Base-by-base conservation (phyloP, 305 asterid species). In the Plantago coronopus region DNA sequence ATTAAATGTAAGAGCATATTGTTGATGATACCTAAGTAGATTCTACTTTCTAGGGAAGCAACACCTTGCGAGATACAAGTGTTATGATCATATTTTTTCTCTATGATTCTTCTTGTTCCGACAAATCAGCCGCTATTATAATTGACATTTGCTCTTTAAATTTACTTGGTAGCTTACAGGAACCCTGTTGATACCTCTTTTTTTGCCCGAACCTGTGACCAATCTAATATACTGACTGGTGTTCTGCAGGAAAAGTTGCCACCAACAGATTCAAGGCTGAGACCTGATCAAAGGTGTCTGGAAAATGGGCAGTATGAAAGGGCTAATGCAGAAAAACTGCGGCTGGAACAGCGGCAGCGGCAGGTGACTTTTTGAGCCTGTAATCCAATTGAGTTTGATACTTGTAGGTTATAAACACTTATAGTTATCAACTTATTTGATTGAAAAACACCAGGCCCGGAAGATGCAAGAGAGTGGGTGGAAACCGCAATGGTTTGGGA, bases 401-500 rank as follows among this genome's bases (percentile, higher is more conserved):
- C 12, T 34, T 7, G 40, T 34, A 7, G 40, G 40, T 34, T 6
- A 34, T 34, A 34, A 34, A 12, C 40, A 34, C 1, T 34, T 34
- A 5, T 34, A 34, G 19, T 45, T 45, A 29, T 43, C 23, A 23
- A 60, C 25, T 23, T 2, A 37, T 34, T 34, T 47, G 15, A 27
- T 1, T 14, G 4, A 57, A 74, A 53, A 47, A 25, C 20, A 3
- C 20, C 75, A 91, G 98, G 95, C 98, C 3, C 78, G 95, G 62
- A 85, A 84, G 71, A 93, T 89, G 97, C 99, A 93, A 76, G 99
- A 93, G 72, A 70, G 85, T 42, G 99, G 99, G 2, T 93, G 98
- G 97, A 93, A 79, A 70, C 97, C 97, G 0, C 82, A 73, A 63
- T 91, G 96, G 96, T 88, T 88, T 67, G 79, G 78, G 6, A 86